Percentiles rank a stretch among this genome's conserved stretches.
These are phyloP conservation scores for Sextonia rubra DNA, from an alignment of 164 flowering plant genomes.

Conservation along the genomic window DNA sequence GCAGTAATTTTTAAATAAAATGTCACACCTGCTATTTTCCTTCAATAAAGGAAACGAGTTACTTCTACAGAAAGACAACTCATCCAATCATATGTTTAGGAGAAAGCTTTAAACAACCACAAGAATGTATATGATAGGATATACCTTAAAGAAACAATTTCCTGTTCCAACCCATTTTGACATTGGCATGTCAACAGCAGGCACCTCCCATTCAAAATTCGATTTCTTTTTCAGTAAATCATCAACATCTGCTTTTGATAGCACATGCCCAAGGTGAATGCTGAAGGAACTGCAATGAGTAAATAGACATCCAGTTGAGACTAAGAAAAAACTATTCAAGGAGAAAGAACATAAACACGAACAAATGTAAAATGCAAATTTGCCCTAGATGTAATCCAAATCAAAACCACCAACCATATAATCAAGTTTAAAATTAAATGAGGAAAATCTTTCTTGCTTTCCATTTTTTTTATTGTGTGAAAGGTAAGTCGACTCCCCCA, in stretches of 20 bases:
- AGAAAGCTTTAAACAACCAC: slow-evolving; percentile 2
- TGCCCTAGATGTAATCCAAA: not conserved
- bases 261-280: slow-evolving; percentile 16
- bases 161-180: slow-evolving; percentile 83
- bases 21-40: too few relatives aligned
- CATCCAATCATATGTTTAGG: not conserved
- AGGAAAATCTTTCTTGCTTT: too few relatives aligned
- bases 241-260: slow-evolving; percentile 47
- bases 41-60: not conserved
- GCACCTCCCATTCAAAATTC: slow-evolving; percentile 64
- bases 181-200: slow-evolving; percentile 46
- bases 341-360: not conserved
- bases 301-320: not conserved
- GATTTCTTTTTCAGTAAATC: slow-evolving; percentile 38
- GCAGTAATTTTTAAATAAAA: too few relatives aligned
- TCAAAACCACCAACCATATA: not conserved
- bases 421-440: too few relatives aligned
- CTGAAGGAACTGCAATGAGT: not conserved
- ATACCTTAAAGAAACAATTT: slow-evolving; percentile 51
- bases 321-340: not conserved
- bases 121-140: not conserved
- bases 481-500: too few relatives aligned
- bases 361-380: not conserved
- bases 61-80: not conserved
- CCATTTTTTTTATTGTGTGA: too few relatives aligned